Base-by-base conservation (phyloP, 306 rosid species). In the Malus asiatica region DNA sequence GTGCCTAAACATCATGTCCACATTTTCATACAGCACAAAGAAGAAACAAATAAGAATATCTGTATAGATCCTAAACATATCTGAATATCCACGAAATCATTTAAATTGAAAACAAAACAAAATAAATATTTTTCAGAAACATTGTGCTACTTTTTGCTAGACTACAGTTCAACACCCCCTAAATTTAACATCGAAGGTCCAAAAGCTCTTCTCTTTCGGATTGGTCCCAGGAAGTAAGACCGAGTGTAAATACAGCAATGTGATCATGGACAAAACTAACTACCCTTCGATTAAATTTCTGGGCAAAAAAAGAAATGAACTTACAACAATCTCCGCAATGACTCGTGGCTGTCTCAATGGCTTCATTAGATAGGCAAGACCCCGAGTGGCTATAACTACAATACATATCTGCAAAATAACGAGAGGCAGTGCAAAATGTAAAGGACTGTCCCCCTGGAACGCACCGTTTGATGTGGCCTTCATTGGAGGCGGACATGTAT, bases 381-480 rank as follows among this genome's bases (percentile, higher is more conserved):
- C 76, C 46, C 92, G 78, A n/a, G 92, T 85, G 46, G 82, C 70
- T 10, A 71, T 67, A 38, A 85, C 33, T 3, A 88, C 89, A 29
- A 88, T 68, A 71, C 86, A 81, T 64, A 88, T 84, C 74, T 88
- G 92, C 76, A 88, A 38, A 53, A 86, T 88, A 55, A 83, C 80
- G 52, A 92, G 85, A 51, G 98, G 96, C 30, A 95, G 90, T 2
- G 97, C 91, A 75, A 57, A 95, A 71, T 90, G 84, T 57, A 95
- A 92, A 80, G 98, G 98, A 82, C 86, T 51, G 81, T 95, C 96
- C 61, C 97, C 96, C 76, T 92, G 96, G 74, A 95, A 89, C 59
- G 12, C 76, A 9, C 97, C 98, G 40, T 92, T 90, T 53, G 98
- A 95, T 30, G 97, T 85, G 6, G 96, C 66, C 75, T 88, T 90